Conservation (phyloP, 768 basidiomycete genomes). For the Tricholoma sp. region DNA sequence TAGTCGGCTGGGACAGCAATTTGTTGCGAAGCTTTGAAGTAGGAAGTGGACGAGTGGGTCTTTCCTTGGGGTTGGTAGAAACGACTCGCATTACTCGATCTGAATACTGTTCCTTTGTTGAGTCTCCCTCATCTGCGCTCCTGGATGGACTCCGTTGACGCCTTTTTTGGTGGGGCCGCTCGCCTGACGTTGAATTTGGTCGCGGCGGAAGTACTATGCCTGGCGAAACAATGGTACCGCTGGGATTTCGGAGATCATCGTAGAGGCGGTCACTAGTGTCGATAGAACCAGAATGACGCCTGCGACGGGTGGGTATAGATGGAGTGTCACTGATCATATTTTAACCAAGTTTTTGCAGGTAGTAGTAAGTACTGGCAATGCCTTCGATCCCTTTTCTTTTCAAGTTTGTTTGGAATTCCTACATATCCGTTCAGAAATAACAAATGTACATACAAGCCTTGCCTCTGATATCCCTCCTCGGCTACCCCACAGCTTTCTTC, state of each 20-base stretch:
- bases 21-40: slow-evolving; percentile 46
- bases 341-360: too few species aligned
- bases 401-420: too few species aligned
- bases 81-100: slow-evolving; percentile 24
- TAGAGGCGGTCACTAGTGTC: slow-evolving; percentile 26
- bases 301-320: slow-evolving; percentile 41
- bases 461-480: too few species aligned
- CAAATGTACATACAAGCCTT: too few species aligned
- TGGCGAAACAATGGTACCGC: slow-evolving; percentile 18
- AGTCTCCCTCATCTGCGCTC: slow-evolving; percentile 27
- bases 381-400: too few species aligned
- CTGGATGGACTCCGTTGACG: slow-evolving; percentile 40
- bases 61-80: slow-evolving; percentile 25
- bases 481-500: too few species aligned
- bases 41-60: slow-evolving; percentile 65
- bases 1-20: slow-evolving; percentile 24
- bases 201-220: slow-evolving; percentile 51
- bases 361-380: too few species aligned
- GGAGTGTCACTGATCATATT: slow-evolving; percentile 14
- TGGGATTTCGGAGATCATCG: slow-evolving; percentile 11
- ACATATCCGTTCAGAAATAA: too few species aligned
- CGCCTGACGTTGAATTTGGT: slow-evolving; percentile 71
- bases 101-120: slow-evolving; percentile 13
- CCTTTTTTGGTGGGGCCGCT: slow-evolving; percentile 46
- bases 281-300: slow-evolving; percentile 62